Evolutionary conservation across 2,329 filamentous ascomycete genomes (phyloP).

Genomic region (Neonectria hederae): DNA sequence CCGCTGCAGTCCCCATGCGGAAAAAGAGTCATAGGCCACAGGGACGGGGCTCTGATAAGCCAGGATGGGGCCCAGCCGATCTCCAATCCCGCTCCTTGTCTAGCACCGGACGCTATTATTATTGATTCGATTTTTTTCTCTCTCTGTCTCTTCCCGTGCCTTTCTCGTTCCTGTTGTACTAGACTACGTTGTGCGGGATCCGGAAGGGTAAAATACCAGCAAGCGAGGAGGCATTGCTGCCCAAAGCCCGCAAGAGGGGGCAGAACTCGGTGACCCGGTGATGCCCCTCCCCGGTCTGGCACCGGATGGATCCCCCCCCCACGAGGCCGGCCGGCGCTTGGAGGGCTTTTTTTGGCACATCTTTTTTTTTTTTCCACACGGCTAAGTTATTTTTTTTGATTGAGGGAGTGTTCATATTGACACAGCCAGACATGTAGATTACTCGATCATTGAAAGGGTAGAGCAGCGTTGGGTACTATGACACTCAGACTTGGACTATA

Average conservation of each 20-base stretch:
- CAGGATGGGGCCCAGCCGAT: constrained; percentile 2
- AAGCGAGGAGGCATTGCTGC: constrained; percentile 23
- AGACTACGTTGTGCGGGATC: constrained; percentile 8
- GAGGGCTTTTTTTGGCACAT: constrained; percentile 2
- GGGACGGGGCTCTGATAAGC: constrained; percentile 4
- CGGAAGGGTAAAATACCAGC: constrained; percentile 1
- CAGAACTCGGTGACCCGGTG: constrained; percentile 12
- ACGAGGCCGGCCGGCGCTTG: constrained; percentile 15
- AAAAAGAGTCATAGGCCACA: constrained; percentile 19
- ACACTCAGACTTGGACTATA: background rate
- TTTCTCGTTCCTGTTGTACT: background rate
- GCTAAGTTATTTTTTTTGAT: background rate
- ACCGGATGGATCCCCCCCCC: constrained; percentile 13
- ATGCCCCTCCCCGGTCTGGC: constrained; percentile 24
- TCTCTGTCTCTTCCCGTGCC: too few species aligned
- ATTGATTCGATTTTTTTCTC: background rate
- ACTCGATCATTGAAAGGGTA: background rate
- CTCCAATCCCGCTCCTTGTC: constrained; percentile 2
- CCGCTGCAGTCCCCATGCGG: constrained; percentile 20
- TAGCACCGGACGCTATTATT: background rate
- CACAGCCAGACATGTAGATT: background rate
- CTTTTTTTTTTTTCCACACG: constrained; percentile 9
- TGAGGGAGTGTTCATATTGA: background rate
- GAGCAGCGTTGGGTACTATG: background rate
- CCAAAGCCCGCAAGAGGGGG: constrained; percentile 12